Conservation (phyloP, 202 grass and related monocot genomes). For the Sporobolus alterniflorus region DNA sequence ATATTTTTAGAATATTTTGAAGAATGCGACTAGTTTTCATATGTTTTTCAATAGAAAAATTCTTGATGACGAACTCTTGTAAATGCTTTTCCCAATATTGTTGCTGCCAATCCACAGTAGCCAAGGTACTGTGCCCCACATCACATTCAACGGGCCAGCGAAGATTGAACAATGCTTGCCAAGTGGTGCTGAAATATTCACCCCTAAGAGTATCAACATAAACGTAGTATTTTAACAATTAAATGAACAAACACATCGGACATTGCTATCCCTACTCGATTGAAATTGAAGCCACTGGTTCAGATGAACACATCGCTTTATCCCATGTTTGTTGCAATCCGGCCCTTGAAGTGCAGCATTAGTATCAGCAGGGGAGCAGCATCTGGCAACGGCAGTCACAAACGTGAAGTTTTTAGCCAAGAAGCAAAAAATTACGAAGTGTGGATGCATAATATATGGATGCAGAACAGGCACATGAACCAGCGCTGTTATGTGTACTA, state of each 20-base stretch:
- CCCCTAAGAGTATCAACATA: slow-evolving; percentile 48
- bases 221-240: not conserved
- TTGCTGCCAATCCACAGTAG: slow-evolving; percentile 66
- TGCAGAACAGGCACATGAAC: not conserved
- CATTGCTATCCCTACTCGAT: not conserved
- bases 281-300: not conserved
- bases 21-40: no score
- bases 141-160: slow-evolving; percentile 44
- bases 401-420: not conserved
- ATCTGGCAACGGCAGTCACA: slow-evolving; percentile 4
- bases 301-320: slow-evolving; percentile 14
- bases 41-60: not conserved
- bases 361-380: slow-evolving; percentile 7
- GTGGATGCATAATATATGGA: not conserved
- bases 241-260: not conserved
- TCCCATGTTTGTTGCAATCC: slow-evolving; percentile 16
- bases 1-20: no score
- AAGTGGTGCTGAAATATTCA: slow-evolving; percentile 64
- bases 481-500: not conserved
- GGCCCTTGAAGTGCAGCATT: not conserved
- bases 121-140: slow-evolving; percentile 12
- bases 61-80: slow-evolving; percentile 52
- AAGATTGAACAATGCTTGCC: slow-evolving; percentile 63
- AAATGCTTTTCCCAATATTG: slow-evolving; percentile 90
- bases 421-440: not conserved